Base-by-base conservation (phyloP, 768 basidiomycete genomes). In the Boletus subparvulus region DNA sequence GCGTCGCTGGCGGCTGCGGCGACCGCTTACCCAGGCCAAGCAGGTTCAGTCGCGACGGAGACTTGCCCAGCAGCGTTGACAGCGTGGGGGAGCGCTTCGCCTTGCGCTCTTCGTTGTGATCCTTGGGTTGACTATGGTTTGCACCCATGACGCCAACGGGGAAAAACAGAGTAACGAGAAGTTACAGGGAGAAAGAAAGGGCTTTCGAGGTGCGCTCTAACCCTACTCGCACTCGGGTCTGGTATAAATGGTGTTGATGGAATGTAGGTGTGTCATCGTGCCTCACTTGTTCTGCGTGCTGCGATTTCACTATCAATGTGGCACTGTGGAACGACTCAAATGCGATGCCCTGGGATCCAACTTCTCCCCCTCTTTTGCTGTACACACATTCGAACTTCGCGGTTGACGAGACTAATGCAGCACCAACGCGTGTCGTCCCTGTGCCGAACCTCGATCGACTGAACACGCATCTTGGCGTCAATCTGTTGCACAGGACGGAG, bases 221-320 rank as follows among this genome's bases (percentile, higher is more conserved):
- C 65, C 68, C 62, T 62, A 51, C 56, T 48, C 39, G 50, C 43
- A 14, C 47, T 39, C 33, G 47, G 33, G 47, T 26, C 44, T n/a
- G 26, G 52, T 67, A 63, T 67, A 65, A 60, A 67, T 61, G 67
- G 58, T 21, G 45, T 24, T 56, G 50, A 13, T 45, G 32, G 24
- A 56, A 56, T 47, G 13, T 13, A 47, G 47, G 65, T 58, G 50
- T 61, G 66, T 54, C 58, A 55, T 56, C 50, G 33, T 50, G 61
- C 67, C 69, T 71, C 69, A 55, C 55, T 63, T 63, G 55, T 63
- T 47, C 70, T 71, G 69, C 68, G 40, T 71, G 69, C 67, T 56
- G 52, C 50, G 55, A 58, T 55, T 44, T 55, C 62, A 61, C 61
- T 54, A 48, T 43, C 51, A 52, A 56, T 35, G 50, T 50, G 61